Evolutionary conservation across 75 land plant species (phyloP).

Genomic region (Pinus taeda): DNA sequence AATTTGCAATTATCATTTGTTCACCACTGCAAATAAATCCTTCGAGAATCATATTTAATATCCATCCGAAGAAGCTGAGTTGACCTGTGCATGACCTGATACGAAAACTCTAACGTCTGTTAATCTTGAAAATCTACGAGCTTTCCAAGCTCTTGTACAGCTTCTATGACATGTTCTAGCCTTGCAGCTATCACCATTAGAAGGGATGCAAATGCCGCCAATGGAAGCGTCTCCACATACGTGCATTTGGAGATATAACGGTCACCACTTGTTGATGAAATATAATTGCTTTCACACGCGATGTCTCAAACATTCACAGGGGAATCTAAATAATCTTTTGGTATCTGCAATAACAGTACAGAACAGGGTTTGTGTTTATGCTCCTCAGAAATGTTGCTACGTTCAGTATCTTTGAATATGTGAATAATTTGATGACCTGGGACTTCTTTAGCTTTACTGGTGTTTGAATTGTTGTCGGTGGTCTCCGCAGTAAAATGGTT

Average conservation of each 20-base stretch:
- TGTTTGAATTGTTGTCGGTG: neutral
- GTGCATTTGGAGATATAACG: neutral
- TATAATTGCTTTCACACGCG: neutral
- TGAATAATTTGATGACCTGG: neutral
- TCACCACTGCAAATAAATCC: no score
- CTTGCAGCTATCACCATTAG: slow-evolving; percentile 33
- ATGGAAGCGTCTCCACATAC: slow-evolving; percentile 7
- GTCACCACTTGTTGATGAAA: neutral
- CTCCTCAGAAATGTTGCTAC: neutral
- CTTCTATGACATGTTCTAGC: slow-evolving; percentile 37
- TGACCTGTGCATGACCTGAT: no score
- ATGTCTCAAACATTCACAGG: no score
- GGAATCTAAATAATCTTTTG: neutral
- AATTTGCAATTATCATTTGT: no score
- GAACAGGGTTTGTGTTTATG: neutral
- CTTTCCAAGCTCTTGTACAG: slow-evolving; percentile 42
- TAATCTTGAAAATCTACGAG: slow-evolving; percentile 19
- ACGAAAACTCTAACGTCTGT: no score
- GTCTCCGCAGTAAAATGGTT: neutral
- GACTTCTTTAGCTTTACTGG: neutral
- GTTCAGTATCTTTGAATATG: neutral
- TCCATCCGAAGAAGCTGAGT: no score
- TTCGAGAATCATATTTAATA: no score
- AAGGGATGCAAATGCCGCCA: slow-evolving; percentile 21
- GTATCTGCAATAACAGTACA: no score